Conservation (phyloP, 2,329 filamentous ascomycete genomes). For the Macrophomina tecta region DNA sequence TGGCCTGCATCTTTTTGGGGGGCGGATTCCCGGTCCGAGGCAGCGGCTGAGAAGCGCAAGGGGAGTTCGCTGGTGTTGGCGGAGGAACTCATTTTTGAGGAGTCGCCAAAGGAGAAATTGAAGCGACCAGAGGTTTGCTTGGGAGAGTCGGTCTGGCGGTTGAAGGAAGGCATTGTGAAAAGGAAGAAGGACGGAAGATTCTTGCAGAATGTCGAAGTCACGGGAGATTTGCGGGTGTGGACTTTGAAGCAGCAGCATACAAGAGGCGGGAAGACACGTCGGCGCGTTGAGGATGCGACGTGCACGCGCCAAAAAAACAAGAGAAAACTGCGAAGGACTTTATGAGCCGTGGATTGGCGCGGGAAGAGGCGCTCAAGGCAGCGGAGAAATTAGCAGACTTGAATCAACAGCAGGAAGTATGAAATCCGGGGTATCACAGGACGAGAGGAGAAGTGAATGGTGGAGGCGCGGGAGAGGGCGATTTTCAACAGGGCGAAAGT, state of each 20-base stretch:
- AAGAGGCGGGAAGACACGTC: constrained; percentile 5
- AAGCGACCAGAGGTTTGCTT: background rate
- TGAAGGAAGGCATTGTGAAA: constrained; percentile 9
- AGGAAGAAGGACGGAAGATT: background rate
- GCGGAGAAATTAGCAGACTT: background rate
- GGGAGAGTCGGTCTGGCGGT: background rate
- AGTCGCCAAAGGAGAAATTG: constrained; percentile 1
- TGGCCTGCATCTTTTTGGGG: background rate
- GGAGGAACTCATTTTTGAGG: background rate
- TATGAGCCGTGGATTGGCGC: background rate
- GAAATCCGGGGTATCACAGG: constrained; percentile 12
- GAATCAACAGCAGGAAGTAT: background rate
- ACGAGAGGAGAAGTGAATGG: background rate
- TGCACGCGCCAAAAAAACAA: background rate
- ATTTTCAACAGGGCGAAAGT: background rate
- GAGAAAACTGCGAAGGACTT: too few species aligned
- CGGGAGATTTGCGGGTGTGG: background rate
- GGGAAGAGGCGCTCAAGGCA: background rate
- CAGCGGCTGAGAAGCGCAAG: background rate
- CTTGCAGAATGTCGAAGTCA: background rate
- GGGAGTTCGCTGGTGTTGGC: background rate
- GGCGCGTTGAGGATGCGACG: background rate
- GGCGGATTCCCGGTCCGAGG: constrained; percentile 1
- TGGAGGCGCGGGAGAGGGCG: background rate
- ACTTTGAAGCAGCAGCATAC: background rate